These are phyloP conservation scores for Teunomyces cretensis DNA, from an alignment of 805 yeast species.

Conservation along the genomic window DNA sequence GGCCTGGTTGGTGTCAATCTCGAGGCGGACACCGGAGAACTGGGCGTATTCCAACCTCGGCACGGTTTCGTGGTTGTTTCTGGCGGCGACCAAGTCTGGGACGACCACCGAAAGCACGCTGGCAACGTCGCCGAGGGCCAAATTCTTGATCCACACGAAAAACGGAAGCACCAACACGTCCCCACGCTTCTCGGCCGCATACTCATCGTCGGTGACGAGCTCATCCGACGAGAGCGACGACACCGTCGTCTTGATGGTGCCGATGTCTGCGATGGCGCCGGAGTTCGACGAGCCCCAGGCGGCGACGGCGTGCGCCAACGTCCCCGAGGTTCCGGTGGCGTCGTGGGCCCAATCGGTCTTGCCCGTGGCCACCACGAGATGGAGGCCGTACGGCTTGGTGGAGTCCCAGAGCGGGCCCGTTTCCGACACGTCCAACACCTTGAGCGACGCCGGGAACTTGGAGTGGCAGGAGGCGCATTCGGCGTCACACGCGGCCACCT, in stretches of 20 bases:
- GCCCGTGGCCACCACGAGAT: conserved; percentile 81
- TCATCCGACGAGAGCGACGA: conserved; percentile 53
- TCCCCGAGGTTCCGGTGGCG: conserved; percentile 48
- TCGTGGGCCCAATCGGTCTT: conserved; percentile 82
- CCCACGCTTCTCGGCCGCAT: conserved; percentile 44
- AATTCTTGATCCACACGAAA: conserved; percentile 64
- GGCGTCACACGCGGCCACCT: conserved; percentile 47
- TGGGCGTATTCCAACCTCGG: conserved; percentile 12
- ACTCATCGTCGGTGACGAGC: conserved; percentile 39
- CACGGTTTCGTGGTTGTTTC: conserved; percentile 6
- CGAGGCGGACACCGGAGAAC: conserved; percentile 32
- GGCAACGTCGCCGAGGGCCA: conserved; percentile 44
- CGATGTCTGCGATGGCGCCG: conserved; percentile 19
- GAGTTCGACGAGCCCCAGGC: conserved; percentile 29
- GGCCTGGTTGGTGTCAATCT: conserved; percentile 33
- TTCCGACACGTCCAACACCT: conserved; percentile 38
- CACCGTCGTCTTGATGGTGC: conserved; percentile 50
- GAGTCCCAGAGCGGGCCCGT: conserved; percentile 61
- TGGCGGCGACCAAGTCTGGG: conserved; percentile 35
- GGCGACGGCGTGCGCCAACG: conserved; percentile 47
- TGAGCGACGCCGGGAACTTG: conserved; percentile 52
- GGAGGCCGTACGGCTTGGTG: conserved; percentile 67
- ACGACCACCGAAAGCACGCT: conserved; percentile 45
- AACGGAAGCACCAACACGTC: conserved; percentile 71
- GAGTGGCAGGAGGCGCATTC: conserved; percentile 56